A percentile compares a stretch with the other conserved stretches of the same genome.
These are phyloP conservation scores for Trametes pubescens DNA, from an alignment of 1,284 basidiomycete genomes.

Conservation along the genomic window DNA sequence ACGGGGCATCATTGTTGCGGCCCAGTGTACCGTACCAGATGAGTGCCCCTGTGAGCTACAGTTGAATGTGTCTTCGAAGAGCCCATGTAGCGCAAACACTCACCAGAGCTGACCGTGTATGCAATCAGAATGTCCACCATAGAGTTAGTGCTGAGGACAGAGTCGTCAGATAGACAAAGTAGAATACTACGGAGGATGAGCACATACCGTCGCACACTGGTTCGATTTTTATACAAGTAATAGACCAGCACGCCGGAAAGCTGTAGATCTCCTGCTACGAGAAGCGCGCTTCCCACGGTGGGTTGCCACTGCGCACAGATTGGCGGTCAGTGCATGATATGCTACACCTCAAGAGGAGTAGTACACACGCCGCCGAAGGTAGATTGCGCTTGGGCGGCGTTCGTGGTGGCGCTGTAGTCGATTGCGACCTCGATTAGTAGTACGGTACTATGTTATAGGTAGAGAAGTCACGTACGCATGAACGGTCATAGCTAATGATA, in stretches of 20 bases:
- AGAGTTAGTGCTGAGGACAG: not conserved
- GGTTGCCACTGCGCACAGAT: not conserved
- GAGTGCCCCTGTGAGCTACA: slow-evolving; percentile 1
- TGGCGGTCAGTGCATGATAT: not conserved
- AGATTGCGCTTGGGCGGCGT: not conserved
- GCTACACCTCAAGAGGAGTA: not conserved
- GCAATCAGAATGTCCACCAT: slow-evolving; percentile 10
- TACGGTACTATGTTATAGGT: not conserved
- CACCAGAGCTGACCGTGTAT: slow-evolving; percentile 7
- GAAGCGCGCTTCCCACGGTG: not conserved
- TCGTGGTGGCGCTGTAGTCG: not conserved
- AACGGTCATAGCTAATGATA: not conserved
- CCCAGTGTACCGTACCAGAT: slow-evolving; percentile 2
- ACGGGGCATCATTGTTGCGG: not conserved
- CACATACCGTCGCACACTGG: not conserved
- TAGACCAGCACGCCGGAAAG: slow-evolving; percentile 2
- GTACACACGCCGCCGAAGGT: not conserved
- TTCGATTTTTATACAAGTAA: not conserved
- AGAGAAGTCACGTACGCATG: not conserved
- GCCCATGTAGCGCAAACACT: not conserved
- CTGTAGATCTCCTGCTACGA: not conserved
- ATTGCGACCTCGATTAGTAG: not conserved
- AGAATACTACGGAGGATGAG: not conserved
- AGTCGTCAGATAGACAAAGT: not conserved
- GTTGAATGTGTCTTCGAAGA: not conserved